These are phyloP conservation scores for Neocallimastix lanati DNA, from an alignment of 192 early-diverging fungal genomes.

Conservation along the genomic window DNA sequence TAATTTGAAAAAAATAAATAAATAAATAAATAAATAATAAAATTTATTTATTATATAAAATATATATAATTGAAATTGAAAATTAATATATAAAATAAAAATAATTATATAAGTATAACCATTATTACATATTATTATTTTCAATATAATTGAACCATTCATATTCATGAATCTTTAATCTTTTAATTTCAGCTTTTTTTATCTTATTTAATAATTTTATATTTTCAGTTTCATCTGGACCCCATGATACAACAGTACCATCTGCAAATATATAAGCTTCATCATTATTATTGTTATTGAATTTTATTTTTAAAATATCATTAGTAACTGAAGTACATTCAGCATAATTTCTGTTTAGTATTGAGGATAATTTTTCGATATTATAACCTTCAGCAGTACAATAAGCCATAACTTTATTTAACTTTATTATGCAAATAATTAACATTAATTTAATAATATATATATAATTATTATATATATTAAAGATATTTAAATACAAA, in stretches of 20 bases:
- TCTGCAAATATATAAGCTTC: constrained; percentile 30
- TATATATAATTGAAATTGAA: too few relatives aligned
- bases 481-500: too few relatives aligned
- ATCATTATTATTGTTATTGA: constrained; percentile 1
- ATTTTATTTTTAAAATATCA: constrained; percentile 28
- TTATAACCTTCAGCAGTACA: constrained; percentile 32
- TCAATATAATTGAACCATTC: constrained; percentile 29
- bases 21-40: constrained; percentile 3
- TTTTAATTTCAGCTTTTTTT: constrained; percentile 16
- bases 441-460: too few relatives aligned
- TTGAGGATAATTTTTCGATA: constrained; percentile 15
- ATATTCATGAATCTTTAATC: constrained; percentile 14
- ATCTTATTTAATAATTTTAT: constrained; percentile 15
- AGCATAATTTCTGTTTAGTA: constrained; percentile 17
- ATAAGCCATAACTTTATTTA: constrained; percentile 1
- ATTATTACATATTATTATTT: constrained; percentile 19
- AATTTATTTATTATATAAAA: background rate
- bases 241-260: constrained; percentile 40
- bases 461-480: too few relatives aligned
- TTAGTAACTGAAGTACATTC: constrained; percentile 29
- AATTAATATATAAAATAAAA: too few relatives aligned
- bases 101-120: too few relatives aligned
- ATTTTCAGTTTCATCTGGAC: constrained; percentile 15
- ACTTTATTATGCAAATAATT: background rate
- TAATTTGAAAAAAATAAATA: too few relatives aligned